phyloP scores from a whole-genome alignment of 495 filamentous ascomycete genomes.

The Cercophora sp. region DNA sequence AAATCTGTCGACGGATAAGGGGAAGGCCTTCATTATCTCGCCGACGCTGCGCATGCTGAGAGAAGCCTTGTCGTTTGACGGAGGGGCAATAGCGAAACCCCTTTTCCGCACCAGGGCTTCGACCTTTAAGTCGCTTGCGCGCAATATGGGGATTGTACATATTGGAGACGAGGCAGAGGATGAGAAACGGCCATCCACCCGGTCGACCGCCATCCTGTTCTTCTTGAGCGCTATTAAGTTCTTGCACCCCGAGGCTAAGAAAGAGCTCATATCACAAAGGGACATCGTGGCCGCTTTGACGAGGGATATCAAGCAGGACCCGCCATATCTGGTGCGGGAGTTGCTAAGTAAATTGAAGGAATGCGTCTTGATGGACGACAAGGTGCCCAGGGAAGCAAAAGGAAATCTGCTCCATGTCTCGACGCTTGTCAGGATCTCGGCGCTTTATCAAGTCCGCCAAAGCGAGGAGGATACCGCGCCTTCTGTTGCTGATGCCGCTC shows the following conservation, averaged over 20 bases:
- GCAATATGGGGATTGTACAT: slow-evolving; percentile 53
- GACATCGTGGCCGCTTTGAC: slow-evolving; percentile 67
- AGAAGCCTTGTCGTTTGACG: slow-evolving; percentile 76
- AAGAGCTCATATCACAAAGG: slow-evolving; percentile 67
- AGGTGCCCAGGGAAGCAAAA: slow-evolving; percentile 66
- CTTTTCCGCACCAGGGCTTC: slow-evolving; percentile 66
- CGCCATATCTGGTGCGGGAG: slow-evolving; percentile 63
- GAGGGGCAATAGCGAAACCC: slow-evolving; percentile 65
- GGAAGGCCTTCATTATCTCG: slow-evolving; percentile 79
- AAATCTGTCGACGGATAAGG: slow-evolving; percentile 65
- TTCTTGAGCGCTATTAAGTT: slow-evolving; percentile 69
- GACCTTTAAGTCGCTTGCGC: slow-evolving; percentile 67
- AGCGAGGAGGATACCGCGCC: slow-evolving; percentile 24
- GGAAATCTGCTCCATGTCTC: slow-evolving; percentile 64
- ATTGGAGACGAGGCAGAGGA: slow-evolving; percentile 53
- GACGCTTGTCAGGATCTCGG: slow-evolving; percentile 65
- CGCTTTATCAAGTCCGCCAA: slow-evolving; percentile 62
- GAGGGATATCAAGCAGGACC: slow-evolving; percentile 66
- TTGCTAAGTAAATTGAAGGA: slow-evolving; percentile 60
- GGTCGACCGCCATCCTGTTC: slow-evolving; percentile 71
- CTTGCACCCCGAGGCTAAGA: slow-evolving; percentile 64
- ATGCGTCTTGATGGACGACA: slow-evolving; percentile 64
- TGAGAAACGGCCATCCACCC: slow-evolving; percentile 60
- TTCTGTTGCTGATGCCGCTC: slow-evolving; percentile 56
- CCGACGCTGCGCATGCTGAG: slow-evolving; percentile 75